Evolutionary conservation across 768 basidiomycete species (phyloP).

Genomic region (Xerocomellus amylosporus): DNA sequence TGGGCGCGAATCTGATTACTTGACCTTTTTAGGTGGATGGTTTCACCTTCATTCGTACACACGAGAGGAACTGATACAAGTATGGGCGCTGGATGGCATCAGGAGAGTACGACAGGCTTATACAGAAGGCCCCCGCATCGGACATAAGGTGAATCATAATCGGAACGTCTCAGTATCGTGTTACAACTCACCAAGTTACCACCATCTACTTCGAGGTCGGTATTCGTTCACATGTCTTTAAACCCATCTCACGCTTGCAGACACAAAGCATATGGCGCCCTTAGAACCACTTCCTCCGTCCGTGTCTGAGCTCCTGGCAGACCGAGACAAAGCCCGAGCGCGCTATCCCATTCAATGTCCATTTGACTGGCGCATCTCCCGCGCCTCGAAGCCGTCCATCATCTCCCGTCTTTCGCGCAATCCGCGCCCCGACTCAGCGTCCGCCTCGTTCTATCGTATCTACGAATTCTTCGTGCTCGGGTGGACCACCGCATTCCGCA

Average conservation of each 20-base stretch:
- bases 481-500: slow-evolving; percentile 11
- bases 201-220: background rate
- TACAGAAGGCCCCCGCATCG: background rate
- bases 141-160: background rate
- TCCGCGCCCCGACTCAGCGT: slow-evolving; percentile 1
- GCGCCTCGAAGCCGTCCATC: background rate
- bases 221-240: background rate
- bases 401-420: background rate
- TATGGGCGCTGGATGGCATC: too few species aligned
- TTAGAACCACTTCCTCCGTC: slow-evolving; percentile 3
- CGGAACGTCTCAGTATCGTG: too few species aligned
- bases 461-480: slow-evolving; percentile 12
- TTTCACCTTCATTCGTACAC: too few species aligned
- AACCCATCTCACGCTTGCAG: background rate
- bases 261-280: background rate
- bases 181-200: too few species aligned
- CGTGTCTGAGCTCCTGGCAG: background rate
- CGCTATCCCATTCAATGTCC: slow-evolving; percentile 6
- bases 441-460: slow-evolving; percentile 7
- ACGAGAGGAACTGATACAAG: too few species aligned
- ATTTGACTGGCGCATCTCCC: slow-evolving; percentile 4
- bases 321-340: background rate
- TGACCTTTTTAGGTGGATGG: too few species aligned
- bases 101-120: too few species aligned
- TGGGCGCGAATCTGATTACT: too few species aligned